These are phyloP conservation scores for Scolecobasidium constrictum DNA, from an alignment of 2,329 filamentous ascomycete species.

Conservation along the genomic window DNA sequence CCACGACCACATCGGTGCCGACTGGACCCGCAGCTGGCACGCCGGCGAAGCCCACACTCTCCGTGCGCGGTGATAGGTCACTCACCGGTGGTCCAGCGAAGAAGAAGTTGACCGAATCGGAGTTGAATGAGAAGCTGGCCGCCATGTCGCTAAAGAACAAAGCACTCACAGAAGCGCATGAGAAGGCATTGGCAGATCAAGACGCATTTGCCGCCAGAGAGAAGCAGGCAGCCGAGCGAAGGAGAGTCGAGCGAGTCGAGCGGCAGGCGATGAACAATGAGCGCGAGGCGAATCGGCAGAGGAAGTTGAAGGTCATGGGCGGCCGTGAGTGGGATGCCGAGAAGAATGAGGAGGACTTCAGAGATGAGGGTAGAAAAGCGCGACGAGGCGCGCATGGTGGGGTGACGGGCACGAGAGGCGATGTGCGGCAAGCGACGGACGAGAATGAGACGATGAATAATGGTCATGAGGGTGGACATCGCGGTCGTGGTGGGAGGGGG, in stretches of 20 bases:
- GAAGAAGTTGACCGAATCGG: conserved; percentile 53
- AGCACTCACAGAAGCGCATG: conserved; percentile 48
- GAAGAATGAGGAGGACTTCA: conserved; percentile 47
- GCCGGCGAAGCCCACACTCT: conserved; percentile 13
- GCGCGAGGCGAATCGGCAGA: conserved; percentile 47
- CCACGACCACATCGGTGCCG: not conserved
- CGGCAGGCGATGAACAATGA: conserved; percentile 51
- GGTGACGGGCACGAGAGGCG: conserved; percentile 26
- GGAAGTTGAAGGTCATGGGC: conserved; percentile 47
- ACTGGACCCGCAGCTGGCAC: conserved; percentile 1
- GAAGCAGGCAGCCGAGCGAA: conserved; percentile 40
- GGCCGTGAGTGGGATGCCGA: conserved; percentile 53
- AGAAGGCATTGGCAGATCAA: conserved; percentile 56
- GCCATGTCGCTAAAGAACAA: conserved; percentile 52
- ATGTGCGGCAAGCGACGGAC: conserved; percentile 21
- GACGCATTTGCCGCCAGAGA: conserved; percentile 55
- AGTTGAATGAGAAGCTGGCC: conserved; percentile 50
- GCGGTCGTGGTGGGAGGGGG: conserved; percentile 22
- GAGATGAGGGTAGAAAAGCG: conserved; percentile 30
- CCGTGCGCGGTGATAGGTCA: conserved; percentile 44
- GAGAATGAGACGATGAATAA: conserved; percentile 19
- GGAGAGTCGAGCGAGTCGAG: conserved; percentile 37
- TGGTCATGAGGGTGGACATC: conserved; percentile 20
- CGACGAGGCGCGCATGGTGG: conserved; percentile 42
- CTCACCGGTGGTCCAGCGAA: conserved; percentile 41